A percentile compares a stretch with the other conserved stretches of the same genome.
These are phyloP conservation scores for Cajanus cajan DNA, from an alignment of 306 rosid species.

Conservation along the genomic window DNA sequence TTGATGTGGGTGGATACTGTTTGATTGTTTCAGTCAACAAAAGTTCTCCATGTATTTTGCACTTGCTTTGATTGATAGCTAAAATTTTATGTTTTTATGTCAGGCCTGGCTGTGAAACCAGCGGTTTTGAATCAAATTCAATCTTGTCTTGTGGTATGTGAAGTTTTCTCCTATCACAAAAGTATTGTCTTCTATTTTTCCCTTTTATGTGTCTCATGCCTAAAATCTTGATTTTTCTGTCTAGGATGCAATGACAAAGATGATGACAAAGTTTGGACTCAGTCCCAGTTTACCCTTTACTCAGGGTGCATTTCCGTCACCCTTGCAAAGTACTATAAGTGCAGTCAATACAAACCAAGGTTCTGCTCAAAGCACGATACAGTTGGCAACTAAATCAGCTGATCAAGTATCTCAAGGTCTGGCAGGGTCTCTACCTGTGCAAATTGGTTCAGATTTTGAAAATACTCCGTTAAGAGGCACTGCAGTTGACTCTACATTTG, in stretches of 20 bases:
- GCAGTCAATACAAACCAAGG: conserved; percentile 40
- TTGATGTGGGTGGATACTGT: not conserved
- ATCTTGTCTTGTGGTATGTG: conserved; percentile 60
- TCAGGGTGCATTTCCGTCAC: conserved; percentile 56
- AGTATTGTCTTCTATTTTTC: not conserved
- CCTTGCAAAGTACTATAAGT: conserved; percentile 55
- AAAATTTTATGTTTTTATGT: not conserved
- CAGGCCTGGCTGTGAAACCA: conserved; percentile 90
- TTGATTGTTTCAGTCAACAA: not conserved
- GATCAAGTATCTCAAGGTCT: conserved; percentile 43
- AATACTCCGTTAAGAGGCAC: conserved; percentile 37
- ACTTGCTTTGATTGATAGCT: conserved; percentile 11
- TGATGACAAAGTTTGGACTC: conserved; percentile 71
- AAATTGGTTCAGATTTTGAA: conserved; percentile 45
- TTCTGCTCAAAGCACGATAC: conserved; percentile 50
- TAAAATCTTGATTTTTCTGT: conserved; percentile 33
- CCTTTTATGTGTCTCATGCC: conserved; percentile 25
- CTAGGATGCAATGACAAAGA: conserved; percentile 67
- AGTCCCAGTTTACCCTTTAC: conserved; percentile 48
- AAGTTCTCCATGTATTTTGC: not conserved
- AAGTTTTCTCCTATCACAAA: conserved; percentile 22
- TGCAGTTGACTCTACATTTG: conserved; percentile 44
- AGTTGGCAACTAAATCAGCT: conserved; percentile 44
- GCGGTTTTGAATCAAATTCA: conserved; percentile 74
- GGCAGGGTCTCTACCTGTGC: conserved; percentile 46